These are phyloP conservation scores for Dalechampia spathulata DNA, from an alignment of 441 rosid genomes.

Conservation along the genomic window DNA sequence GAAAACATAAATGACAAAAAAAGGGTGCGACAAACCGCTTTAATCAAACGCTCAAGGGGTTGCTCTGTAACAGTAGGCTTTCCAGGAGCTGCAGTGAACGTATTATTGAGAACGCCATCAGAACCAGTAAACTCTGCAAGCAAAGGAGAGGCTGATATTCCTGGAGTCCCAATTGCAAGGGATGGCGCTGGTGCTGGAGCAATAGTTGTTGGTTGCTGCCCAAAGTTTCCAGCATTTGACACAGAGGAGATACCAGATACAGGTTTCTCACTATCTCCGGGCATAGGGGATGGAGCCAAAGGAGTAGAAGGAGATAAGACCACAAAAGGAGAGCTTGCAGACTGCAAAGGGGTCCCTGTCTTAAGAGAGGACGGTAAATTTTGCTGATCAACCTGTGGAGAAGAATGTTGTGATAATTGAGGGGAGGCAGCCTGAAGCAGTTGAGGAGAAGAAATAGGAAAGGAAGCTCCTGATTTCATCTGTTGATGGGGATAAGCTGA, in stretches of 20 bases:
- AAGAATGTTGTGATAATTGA: slow-evolving; percentile 74
- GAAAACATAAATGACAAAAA: neutral
- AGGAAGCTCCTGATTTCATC: slow-evolving; percentile 59
- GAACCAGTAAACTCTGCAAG: slow-evolving; percentile 74
- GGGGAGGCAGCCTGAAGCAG: slow-evolving; percentile 67
- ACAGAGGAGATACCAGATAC: slow-evolving; percentile 46
- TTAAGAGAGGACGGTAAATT: slow-evolving; percentile 43
- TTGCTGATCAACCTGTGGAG: slow-evolving; percentile 94
- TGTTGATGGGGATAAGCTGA: slow-evolving; percentile 57
- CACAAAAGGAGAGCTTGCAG: slow-evolving; percentile 72
- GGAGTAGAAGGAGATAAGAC: slow-evolving; percentile 89
- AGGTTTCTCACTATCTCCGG: slow-evolving; percentile 83
- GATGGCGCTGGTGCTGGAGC: slow-evolving; percentile 56
- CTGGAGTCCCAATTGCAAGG: slow-evolving; percentile 95
- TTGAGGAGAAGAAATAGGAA: slow-evolving; percentile 76
- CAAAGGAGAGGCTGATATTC: slow-evolving; percentile 92
- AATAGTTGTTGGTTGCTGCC: slow-evolving; percentile 49
- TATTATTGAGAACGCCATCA: slow-evolving; percentile 51
- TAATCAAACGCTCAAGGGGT: slow-evolving; percentile 83
- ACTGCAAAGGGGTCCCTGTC: slow-evolving; percentile 75
- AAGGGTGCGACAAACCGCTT: slow-evolving; percentile 48
- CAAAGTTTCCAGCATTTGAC: slow-evolving; percentile 50
- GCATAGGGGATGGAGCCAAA: slow-evolving; percentile 84
- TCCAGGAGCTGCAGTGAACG: slow-evolving; percentile 43
- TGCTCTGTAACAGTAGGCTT: slow-evolving; percentile 59